phyloP scores from a whole-genome alignment of 2,329 filamentous ascomycete species.

The Aspergillus viridinutans region DNA sequence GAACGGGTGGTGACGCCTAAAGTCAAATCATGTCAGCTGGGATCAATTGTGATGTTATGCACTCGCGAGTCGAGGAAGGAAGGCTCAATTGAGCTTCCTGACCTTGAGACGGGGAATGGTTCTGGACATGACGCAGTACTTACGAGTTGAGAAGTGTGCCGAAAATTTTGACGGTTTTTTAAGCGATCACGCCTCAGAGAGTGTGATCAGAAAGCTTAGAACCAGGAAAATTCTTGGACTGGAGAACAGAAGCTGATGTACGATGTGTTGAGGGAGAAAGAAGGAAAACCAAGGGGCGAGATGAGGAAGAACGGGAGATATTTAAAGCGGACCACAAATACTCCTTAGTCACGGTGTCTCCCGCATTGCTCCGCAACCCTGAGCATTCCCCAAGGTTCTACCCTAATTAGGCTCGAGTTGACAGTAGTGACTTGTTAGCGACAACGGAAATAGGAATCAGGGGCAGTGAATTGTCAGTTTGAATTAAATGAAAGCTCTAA shows the following conservation, averaged over 20 bases:
- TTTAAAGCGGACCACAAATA: conserved; percentile 3
- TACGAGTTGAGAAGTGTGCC: conserved; percentile 97
- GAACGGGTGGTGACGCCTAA: conserved; percentile 88
- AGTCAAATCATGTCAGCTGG: conserved; percentile 5
- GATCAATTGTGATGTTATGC: neutral
- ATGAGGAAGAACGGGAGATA: conserved; percentile 1
- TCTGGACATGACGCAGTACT: conserved; percentile 34
- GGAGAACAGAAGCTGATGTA: conserved; percentile 13
- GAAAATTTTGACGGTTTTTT: conserved; percentile 83
- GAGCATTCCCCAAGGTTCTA: neutral
- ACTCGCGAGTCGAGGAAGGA: neutral
- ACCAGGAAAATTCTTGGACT: conserved; percentile 21
- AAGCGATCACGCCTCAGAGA: conserved; percentile 56
- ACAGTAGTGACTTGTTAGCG: neutral
- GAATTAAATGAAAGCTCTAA: too few relatives aligned
- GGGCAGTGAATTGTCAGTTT: neutral
- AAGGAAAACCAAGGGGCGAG: conserved; percentile 2
- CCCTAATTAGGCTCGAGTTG: neutral
- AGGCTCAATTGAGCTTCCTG: neutral
- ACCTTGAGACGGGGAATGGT: neutral
- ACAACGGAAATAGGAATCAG: too few relatives aligned
- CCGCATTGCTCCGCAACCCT: conserved; percentile 5
- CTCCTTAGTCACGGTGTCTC: conserved; percentile 4
- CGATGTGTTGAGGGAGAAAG: conserved; percentile 5
- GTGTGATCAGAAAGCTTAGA: conserved; percentile 41